Base-by-base conservation (phyloP, 140 eudicot species). In the Cichorium intybus region DNA sequence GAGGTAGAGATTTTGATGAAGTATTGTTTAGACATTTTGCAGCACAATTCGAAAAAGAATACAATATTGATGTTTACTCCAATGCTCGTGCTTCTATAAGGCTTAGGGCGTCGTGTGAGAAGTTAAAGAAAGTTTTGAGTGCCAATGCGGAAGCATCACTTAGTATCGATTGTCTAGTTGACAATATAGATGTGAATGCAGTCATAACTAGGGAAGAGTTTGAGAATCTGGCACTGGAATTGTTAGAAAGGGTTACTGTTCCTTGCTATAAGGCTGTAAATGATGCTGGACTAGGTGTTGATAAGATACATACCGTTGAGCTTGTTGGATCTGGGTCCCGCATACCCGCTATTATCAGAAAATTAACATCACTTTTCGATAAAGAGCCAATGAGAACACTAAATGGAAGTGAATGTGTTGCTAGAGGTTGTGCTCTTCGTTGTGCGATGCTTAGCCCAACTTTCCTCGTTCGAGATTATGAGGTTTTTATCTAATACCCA, bases 271-370 rank as follows among this genome's bases (percentile, higher is more conserved):
- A 79, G 72, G 97, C 92, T 48, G 24, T 89, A 65, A 11, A 23
- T 9, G 83, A 79, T 11, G 80, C 95, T 61, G 81, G 95, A 21
- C 21, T 90, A 48, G 41, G 68, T 10, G 50, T 60, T 4, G 84
- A 79, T 46, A 68, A 66, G 75, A 79, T 90, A 68, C 81, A 81
- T 62, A 56, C 88, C 2, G 77, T 90, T 62, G 95, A 90, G 85
- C 97, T 90, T 46, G 87, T 90, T 58, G 97, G 97, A 21, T 86
- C 93, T 49, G 97, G 97, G 39, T 90, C 97, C 28, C 85, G 95
- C 8, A 68, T 90, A 76, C 97, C 95, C 47, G 84, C 85, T 48
- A 74, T 90, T 15, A 51, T 65, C 12, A 83, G 65, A 60, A 58
- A 41, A 11, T 34, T 90, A 75, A 59, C 69, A 41, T 65, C 80